Evolutionary conservation across 164 flowering plant species (phyloP).

Genomic region (Hamamelis virginiana): DNA sequence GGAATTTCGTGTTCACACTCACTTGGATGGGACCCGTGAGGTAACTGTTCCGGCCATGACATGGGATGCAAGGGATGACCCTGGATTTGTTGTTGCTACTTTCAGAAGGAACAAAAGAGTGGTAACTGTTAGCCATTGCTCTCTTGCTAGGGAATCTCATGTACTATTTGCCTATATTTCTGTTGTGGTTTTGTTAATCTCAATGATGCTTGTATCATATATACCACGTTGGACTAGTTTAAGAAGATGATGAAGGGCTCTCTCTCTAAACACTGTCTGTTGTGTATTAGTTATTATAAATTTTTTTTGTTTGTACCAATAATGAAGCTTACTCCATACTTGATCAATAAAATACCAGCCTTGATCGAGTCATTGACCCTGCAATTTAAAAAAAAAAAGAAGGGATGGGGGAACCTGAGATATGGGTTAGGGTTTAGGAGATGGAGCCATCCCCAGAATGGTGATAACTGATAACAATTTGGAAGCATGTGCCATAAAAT

Average conservation of each 20-base stretch:
- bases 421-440: no score
- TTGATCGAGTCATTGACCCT: no score
- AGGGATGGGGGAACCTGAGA: no score
- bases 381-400: no score
- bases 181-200: constrained; percentile 31
- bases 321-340: no score
- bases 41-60: constrained; percentile 68
- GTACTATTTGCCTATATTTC: constrained; percentile 38
- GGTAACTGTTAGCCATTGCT: constrained; percentile 54
- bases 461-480: no score
- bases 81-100: constrained; percentile 62
- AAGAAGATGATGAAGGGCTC: constrained; percentile 6
- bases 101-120: constrained; percentile 34
- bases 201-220: constrained; percentile 24
- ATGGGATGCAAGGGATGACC: constrained; percentile 62
- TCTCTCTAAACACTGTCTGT: background rate
- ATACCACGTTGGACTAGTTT: constrained; percentile 10
- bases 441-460: no score
- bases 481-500: no score
- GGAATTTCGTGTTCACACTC: constrained; percentile 42
- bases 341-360: no score
- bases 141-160: constrained; percentile 58
- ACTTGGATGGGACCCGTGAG: constrained; percentile 64
- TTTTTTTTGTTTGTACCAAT: background rate
- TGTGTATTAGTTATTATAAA: background rate